Evolutionary conservation across 352 stramenopile genomes (phyloP).

Genomic region (Phytopythium kandeliae): DNA sequence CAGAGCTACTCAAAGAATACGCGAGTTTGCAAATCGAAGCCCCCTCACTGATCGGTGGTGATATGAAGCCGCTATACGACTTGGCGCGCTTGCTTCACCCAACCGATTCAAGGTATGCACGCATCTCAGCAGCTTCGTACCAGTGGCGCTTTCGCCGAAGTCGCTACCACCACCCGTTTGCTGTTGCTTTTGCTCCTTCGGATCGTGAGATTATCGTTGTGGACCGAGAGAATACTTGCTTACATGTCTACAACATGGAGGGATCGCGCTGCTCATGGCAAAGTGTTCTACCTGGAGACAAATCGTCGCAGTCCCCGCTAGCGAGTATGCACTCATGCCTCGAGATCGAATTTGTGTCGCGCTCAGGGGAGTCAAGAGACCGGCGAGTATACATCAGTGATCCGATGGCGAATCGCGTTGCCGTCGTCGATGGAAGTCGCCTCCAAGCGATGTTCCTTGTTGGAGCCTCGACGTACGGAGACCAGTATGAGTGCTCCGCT

Average conservation of each 20-base stretch:
- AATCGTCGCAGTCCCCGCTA: background rate
- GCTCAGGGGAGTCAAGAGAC: conserved; percentile 2
- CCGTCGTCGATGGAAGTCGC: conserved; percentile 21
- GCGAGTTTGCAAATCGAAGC: conserved; percentile 12
- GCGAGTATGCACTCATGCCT: conserved; percentile 6
- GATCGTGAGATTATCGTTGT: conserved; percentile 36
- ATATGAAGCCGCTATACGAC: conserved; percentile 22
- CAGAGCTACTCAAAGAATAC: conserved; percentile 24
- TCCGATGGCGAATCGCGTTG: conserved; percentile 42
- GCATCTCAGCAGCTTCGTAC: conserved; percentile 22
- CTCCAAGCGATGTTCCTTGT: conserved; percentile 32
- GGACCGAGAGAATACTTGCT: conserved; percentile 45
- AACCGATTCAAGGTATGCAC: conserved; percentile 22
- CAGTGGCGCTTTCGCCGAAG: conserved; percentile 21
- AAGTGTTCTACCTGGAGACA: conserved; percentile 8
- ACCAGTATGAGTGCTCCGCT: conserved; percentile 33
- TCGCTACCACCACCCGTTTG: conserved; percentile 42
- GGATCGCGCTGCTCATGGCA: conserved; percentile 39
- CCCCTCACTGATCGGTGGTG: conserved; percentile 20
- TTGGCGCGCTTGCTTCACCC: conserved; percentile 43
- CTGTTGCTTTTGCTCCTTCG: conserved; percentile 21
- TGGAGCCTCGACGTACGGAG: conserved; percentile 50
- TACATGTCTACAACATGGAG: conserved; percentile 48
- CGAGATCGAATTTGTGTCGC: background rate
- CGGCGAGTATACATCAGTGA: conserved; percentile 45